Base-by-base conservation (phyloP, 345 rosid species). In the Linum lewisii region DNA sequence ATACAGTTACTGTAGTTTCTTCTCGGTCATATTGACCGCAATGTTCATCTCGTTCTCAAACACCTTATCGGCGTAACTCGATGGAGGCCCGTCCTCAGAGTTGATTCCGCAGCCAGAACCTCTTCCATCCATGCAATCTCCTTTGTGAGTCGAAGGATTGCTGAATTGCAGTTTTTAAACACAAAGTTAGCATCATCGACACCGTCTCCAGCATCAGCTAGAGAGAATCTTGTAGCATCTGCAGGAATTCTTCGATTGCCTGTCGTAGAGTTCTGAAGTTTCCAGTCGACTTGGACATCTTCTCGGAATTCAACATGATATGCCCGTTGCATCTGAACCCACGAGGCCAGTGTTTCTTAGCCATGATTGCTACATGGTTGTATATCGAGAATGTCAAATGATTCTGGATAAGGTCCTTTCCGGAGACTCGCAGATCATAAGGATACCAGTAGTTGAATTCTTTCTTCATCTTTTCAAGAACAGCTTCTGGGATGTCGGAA, bases 371-470 rank as follows among this genome's bases (percentile, higher is more conserved):
- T 15, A 86, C 71, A 76, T 92, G 98, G 74, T 84, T 88, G 73
- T 88, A 86, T 58, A 88, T 83, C 66, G 69, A 78, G 75, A 92
- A 88, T 32, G 98, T 83, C 71, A 92, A 73, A 69, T 92, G 98
- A 75, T 92, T 92, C 78, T 86, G 98, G 67, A 88, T 92, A 45
- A 88, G 93, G 72, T 92, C 98, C 79, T 92, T 92, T 21, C 98
- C 98, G 42, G 97, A 92, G 42, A 83, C 98, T 65, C 98, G 83
- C 38, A 92, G 87, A 75, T 92, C 98, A 51, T 86, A 87, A 1
- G 98, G 98, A 66, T 92, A 92, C 97, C 98, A 86, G 66, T 88
- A 92, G 36, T 88, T 90, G 78, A 92, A 92, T 71, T 88, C 98
- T 68, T 78, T 86, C 83, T 86, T 88, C 98, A 92, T 92, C 78